Base-by-base conservation (phyloP, 1,284 basidiomycete species). In the Volvariella volvacea region DNA sequence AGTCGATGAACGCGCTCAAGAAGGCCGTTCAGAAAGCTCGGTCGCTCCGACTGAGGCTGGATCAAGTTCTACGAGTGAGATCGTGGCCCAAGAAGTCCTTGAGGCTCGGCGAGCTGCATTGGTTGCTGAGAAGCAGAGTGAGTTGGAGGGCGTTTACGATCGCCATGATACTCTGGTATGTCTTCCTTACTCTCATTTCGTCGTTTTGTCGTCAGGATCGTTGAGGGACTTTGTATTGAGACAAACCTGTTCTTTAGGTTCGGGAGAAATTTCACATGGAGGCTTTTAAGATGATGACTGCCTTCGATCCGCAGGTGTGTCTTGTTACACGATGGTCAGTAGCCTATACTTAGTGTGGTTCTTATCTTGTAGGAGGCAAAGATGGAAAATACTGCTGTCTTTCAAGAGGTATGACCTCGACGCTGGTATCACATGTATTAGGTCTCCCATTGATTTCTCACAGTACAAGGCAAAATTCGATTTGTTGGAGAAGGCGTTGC, bases 231-330 rank as follows among this genome's bases (percentile, higher is more conserved):
- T 25, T 16, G 20, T 52, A 4, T 48, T 28, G 25, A 28, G 25
- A 28, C 12, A 28, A 6, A 12, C 25, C 12, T 12, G 25, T 28
- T 28, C 25, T 28, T 6, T 12, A 89, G 83, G 69, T 93, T 42
- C 77, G 90, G 48, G 89, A 95, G 61, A 71, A 79, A 46, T 94
- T 92, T 62, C 91, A 94, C 55, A 70, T 93, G 62, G 84, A 92
- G 52, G 71, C 83, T 46, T 93, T 86, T 56, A 73, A 79, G 2
- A 80, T 76, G 19, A 71, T 93, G 64, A 64, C 90, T 33, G 71
- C 71, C 3, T 94, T 81, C 61, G 75, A 92, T 60, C 90, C 89
- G 1, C 64, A 71, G 59, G 88, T 88, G 51, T 43, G 74, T 59
- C 32, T 15, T 16, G 19, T 28, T 22, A 22, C 15, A 17, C 34